A percentile compares a stretch with the other conserved stretches of the same genome.
Evolutionary conservation across 2,329 filamentous ascomycete genomes (phyloP).

Genomic region (Calonectria crousiana): DNA sequence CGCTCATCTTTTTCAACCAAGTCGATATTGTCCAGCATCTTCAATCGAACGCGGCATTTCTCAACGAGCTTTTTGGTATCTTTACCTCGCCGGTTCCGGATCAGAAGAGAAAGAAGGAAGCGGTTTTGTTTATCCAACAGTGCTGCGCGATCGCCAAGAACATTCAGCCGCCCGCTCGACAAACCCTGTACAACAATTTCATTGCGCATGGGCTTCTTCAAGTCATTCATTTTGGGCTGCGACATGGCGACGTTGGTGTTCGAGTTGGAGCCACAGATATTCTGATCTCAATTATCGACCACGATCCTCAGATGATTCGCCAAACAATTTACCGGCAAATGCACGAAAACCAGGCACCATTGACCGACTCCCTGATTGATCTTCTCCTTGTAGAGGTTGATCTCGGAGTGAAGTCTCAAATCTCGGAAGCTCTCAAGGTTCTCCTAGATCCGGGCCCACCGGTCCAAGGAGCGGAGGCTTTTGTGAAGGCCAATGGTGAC

Average conservation of each 20-base stretch:
- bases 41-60: slow-evolving; percentile 82
- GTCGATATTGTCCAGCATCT: slow-evolving; percentile 97
- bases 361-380: slow-evolving; percentile 94
- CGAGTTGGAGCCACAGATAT: slow-evolving; percentile 95
- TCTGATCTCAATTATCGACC: slow-evolving; percentile 92
- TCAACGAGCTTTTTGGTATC: slow-evolving; percentile 89
- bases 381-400: slow-evolving; percentile 92
- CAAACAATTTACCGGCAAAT: slow-evolving; percentile 93
- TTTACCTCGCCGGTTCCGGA: slow-evolving; percentile 77
- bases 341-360: slow-evolving; percentile 83
- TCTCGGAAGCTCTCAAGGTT: slow-evolving; percentile 95
- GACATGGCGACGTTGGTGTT: slow-evolving; percentile 85
- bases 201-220: slow-evolving; percentile 87
- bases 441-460: slow-evolving; percentile 79
- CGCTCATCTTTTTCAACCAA: slow-evolving; percentile 98
- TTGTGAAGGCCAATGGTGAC: slow-evolving; percentile 76
- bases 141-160: slow-evolving; percentile 96
- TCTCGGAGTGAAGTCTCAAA: slow-evolving; percentile 93
- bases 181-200: slow-evolving; percentile 90
- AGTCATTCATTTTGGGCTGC: slow-evolving; percentile 92
- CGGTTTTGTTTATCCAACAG: slow-evolving; percentile 95
- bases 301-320: slow-evolving; percentile 94
- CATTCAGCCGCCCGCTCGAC: slow-evolving; percentile 84
- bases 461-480: slow-evolving; percentile 63
- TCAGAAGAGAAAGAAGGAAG: slow-evolving; percentile 86